Percentiles rank a stretch among this genome's conserved stretches.
Evolutionary conservation across 2,329 filamentous ascomycete species (phyloP).

Genomic region (Sarocladiaceae sp.): DNA sequence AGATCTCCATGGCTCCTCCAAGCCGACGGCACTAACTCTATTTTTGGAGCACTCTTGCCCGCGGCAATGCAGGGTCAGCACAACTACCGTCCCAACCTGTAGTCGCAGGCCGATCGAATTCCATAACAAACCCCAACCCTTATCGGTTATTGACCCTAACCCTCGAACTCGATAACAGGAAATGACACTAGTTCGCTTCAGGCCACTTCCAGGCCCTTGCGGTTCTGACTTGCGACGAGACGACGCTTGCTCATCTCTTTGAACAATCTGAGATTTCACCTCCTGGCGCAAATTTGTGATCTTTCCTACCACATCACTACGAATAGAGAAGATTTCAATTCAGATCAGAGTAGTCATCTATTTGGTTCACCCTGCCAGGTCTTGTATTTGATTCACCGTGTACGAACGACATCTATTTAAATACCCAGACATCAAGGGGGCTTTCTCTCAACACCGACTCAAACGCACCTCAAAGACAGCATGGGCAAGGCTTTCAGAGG

Average conservation of each 20-base stretch:
- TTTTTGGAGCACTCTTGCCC: not conserved
- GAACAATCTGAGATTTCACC: constrained; percentile 4
- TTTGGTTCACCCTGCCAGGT: no score
- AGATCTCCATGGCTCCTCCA: no score
- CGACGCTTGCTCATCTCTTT: not conserved
- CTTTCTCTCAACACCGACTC: not conserved
- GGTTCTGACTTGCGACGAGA: not conserved
- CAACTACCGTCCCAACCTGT: no score
- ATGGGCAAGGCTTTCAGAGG: constrained; percentile 8
- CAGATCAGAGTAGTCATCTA: no score
- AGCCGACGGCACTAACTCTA: no score
- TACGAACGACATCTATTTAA: no score
- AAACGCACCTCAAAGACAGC: not conserved
- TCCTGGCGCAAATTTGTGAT: no score
- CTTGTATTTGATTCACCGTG: no score
- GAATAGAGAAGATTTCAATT: no score
- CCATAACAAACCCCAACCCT: not conserved
- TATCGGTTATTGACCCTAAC: no score
- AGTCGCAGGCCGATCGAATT: not conserved
- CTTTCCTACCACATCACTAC: no score
- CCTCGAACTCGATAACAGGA: not conserved
- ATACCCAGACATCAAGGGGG: not conserved
- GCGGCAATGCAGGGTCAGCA: constrained; percentile 7
- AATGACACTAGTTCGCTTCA: not conserved
- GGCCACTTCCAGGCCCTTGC: not conserved